phyloP scores from a whole-genome alignment of 208 protist species.

The Trypanosoma conorhini region DNA sequence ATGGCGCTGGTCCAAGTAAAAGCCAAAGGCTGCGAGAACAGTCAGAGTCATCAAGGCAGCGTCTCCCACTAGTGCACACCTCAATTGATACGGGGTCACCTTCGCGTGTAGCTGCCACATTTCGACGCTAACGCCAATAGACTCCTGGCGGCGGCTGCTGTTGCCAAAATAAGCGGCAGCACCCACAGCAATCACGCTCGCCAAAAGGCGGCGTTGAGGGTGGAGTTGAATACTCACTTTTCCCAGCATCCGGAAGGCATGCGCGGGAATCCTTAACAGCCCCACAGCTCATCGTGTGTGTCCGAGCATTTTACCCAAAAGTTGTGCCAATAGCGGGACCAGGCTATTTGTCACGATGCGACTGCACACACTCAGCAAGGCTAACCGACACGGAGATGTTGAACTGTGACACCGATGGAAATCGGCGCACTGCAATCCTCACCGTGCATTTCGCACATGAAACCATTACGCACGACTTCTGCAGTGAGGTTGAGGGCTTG shows the following conservation, averaged over 20 bases:
- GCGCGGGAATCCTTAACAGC: slow-evolving; percentile 1
- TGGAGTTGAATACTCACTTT: background rate
- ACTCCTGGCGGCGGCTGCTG: background rate
- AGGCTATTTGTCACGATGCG: slow-evolving; percentile 10
- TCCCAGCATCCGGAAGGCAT: background rate
- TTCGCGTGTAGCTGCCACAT: background rate
- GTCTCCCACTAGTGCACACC: slow-evolving; percentile 53
- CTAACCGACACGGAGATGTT: slow-evolving; percentile 7
- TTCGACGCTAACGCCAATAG: background rate
- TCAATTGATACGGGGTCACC: slow-evolving; percentile 18
- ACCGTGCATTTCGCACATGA: background rate
- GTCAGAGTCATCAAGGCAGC: slow-evolving; percentile 29
- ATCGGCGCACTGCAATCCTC: slow-evolving; percentile 2
- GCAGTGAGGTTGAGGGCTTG: background rate
- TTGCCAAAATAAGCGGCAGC: slow-evolving; percentile 4
- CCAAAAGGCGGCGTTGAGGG: slow-evolving; percentile 5
- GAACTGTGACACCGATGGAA: background rate
- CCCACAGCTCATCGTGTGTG: background rate
- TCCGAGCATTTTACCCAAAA: background rate
- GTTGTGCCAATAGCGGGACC: background rate
- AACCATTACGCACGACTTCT: slow-evolving; percentile 5
- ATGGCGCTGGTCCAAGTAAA: slow-evolving; percentile 34
- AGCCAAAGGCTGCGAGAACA: slow-evolving; percentile 26
- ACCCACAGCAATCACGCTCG: background rate
- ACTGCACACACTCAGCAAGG: too few relatives aligned